Evolutionary conservation across 202 grass and related monocot species (phyloP).

Genomic region (Eragrostis tef): DNA sequence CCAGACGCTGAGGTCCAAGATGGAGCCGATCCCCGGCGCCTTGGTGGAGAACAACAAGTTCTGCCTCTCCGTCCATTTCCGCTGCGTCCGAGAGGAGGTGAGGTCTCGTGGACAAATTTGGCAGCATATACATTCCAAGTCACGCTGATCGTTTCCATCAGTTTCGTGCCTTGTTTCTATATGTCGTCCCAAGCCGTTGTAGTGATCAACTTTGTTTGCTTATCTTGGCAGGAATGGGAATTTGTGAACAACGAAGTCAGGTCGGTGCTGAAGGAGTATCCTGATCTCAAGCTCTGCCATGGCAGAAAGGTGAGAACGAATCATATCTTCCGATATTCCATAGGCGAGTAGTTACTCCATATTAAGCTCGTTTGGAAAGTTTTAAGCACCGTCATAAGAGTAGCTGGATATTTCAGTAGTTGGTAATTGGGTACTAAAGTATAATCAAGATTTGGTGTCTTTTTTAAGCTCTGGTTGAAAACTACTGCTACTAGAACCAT

Average conservation of each 20-base stretch:
- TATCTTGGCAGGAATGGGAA: slow-evolving; percentile 50
- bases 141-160: not conserved
- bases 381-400: not conserved
- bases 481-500: not conserved
- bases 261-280: slow-evolving; percentile 59
- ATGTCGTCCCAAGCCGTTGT: not conserved
- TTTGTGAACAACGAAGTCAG: slow-evolving; percentile 47
- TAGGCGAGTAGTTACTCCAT: not conserved
- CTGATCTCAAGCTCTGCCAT: slow-evolving; percentile 42
- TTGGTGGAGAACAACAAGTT: slow-evolving; percentile 75
- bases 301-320: slow-evolving; percentile 53
- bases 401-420: not conserved
- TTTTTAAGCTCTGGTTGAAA: not conserved
- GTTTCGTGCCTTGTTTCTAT: not conserved
- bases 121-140: not conserved
- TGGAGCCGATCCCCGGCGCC: slow-evolving; percentile 44
- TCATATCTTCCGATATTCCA: not conserved
- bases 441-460: not conserved
- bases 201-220: not conserved
- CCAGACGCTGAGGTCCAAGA: slow-evolving; percentile 44
- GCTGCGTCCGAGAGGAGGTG: slow-evolving; percentile 63
- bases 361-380: not conserved
- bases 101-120: not conserved
- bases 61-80: slow-evolving; percentile 68
- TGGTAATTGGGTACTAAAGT: not conserved